phyloP scores from a whole-genome alignment of 2,329 filamentous ascomycete species.

The Emericellopsis atlantica region DNA sequence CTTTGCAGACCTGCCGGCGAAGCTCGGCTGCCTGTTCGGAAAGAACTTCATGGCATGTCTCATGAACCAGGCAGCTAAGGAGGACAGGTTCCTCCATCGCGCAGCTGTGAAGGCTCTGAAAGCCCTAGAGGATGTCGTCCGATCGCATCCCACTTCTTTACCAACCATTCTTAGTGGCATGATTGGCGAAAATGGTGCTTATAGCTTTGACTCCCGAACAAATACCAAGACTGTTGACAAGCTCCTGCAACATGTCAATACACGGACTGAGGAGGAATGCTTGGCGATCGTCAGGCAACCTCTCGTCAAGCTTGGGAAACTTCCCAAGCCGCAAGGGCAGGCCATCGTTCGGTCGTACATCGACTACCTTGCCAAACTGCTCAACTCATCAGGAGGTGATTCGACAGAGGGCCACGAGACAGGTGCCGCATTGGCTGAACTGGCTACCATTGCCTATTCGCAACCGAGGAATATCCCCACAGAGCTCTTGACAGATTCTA shows the following conservation, averaged over 20 bases:
- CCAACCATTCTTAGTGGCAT: constrained; percentile 51
- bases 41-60: constrained; percentile 72
- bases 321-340: constrained; percentile 14
- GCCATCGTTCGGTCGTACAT: constrained; percentile 33
- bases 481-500: constrained; percentile 34
- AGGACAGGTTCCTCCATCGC: constrained; percentile 68
- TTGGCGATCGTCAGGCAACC: constrained; percentile 34
- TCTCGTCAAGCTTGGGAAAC: constrained; percentile 14
- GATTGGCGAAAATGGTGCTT: constrained; percentile 55
- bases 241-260: constrained; percentile 48
- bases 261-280: constrained; percentile 40
- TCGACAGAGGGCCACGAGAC: constrained; percentile 11
- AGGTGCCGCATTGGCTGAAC: constrained; percentile 32
- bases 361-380: constrained; percentile 37
- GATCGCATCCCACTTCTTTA: constrained; percentile 46
- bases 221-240: constrained; percentile 76
- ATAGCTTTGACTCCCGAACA: constrained; percentile 77
- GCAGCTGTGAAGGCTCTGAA: constrained; percentile 69
- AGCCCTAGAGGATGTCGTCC: constrained; percentile 51
- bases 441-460: constrained; percentile 44
- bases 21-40: constrained; percentile 56
- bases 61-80: constrained; percentile 68
- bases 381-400: constrained; percentile 2
- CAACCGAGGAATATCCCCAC: constrained; percentile 25
- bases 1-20: constrained; percentile 29